A percentile compares a stretch with the other conserved stretches of the same genome.
These are phyloP conservation scores for Aspergillus ochraceus DNA, from an alignment of 2,329 filamentous ascomycete species.

Conservation along the genomic window DNA sequence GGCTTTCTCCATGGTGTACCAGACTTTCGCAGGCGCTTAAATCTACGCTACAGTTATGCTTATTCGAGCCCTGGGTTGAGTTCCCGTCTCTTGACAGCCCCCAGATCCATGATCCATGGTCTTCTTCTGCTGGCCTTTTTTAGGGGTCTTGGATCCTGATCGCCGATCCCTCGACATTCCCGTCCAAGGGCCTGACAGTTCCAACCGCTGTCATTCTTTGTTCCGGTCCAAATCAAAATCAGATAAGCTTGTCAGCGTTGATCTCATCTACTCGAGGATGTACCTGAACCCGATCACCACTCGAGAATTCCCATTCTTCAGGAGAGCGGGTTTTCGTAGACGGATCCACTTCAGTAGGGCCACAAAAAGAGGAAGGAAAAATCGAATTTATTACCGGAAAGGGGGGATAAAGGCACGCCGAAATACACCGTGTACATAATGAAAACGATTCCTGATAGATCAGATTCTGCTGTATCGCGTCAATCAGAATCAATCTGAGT, in stretches of 20 bases:
- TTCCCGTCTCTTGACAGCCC: constrained; percentile 6
- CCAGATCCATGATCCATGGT: constrained; percentile 14
- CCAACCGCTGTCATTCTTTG: too few relatives aligned
- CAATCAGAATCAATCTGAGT: neutral
- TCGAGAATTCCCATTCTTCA: neutral
- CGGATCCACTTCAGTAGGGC: neutral
- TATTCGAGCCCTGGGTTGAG: constrained; percentile 19
- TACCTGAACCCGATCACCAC: neutral
- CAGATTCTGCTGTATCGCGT: constrained; percentile 5
- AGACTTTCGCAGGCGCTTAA: constrained; percentile 22
- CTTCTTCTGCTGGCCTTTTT: constrained; percentile 1
- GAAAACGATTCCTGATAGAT: constrained; percentile 10
- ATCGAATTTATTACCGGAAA: neutral
- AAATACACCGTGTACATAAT: too few relatives aligned
- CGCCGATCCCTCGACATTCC: neutral
- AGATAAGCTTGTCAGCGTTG: too few relatives aligned
- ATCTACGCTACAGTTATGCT: constrained; percentile 27
- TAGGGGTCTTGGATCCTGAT: neutral
- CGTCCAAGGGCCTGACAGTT: neutral
- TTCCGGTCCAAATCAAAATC: too few relatives aligned
- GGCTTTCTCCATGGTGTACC: constrained; percentile 24
- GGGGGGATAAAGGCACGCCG: neutral
- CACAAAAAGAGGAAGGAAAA: neutral
- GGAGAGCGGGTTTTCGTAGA: neutral
- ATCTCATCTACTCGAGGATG: too few relatives aligned